Percentiles rank a stretch among this genome's conserved stretches.
Conservation (phyloP, 2,329 filamentous ascomycete genomes). For the Claviceps africana region DNA sequence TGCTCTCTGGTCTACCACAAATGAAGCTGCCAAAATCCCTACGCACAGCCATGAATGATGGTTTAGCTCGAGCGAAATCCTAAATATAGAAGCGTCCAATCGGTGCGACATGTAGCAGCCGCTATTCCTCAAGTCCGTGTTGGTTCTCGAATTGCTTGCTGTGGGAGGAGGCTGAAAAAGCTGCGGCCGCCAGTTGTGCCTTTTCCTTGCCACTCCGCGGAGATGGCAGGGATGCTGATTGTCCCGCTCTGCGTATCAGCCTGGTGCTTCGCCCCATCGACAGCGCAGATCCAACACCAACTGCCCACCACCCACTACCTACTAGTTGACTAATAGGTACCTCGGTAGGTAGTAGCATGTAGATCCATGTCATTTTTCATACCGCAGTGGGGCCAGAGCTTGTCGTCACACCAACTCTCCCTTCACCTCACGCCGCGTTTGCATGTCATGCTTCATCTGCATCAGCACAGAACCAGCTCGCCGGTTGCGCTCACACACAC, state of each 20-base stretch:
- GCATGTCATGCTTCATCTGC: not conserved
- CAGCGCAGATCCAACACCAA: no score
- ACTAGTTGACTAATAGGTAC: no score
- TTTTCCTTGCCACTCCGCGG: no score
- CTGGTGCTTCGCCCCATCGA: not conserved
- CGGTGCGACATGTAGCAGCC: not conserved
- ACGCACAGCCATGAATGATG: slow-evolving; percentile 1
- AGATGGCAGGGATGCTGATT: not conserved
- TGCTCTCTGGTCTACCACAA: not conserved
- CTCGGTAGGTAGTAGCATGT: no score
- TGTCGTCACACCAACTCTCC: not conserved
- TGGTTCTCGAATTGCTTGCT: not conserved
- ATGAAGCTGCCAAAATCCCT: not conserved
- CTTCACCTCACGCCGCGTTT: not conserved
- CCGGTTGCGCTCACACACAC: no score
- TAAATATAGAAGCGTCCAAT: slow-evolving; percentile 3
- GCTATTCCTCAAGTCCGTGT: not conserved
- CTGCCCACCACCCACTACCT: no score
- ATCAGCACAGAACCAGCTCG: no score
- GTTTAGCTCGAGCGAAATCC: slow-evolving; percentile 2
- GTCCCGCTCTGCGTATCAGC: no score
- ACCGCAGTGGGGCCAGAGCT: not conserved
- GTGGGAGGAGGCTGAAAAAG: not conserved
- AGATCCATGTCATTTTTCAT: not conserved
- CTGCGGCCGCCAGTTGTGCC: not conserved